Percentiles rank a stretch among this genome's conserved stretches.
These are phyloP conservation scores for Aquilaria malaccensis DNA, from an alignment of 345 rosid species.

Conservation along the genomic window DNA sequence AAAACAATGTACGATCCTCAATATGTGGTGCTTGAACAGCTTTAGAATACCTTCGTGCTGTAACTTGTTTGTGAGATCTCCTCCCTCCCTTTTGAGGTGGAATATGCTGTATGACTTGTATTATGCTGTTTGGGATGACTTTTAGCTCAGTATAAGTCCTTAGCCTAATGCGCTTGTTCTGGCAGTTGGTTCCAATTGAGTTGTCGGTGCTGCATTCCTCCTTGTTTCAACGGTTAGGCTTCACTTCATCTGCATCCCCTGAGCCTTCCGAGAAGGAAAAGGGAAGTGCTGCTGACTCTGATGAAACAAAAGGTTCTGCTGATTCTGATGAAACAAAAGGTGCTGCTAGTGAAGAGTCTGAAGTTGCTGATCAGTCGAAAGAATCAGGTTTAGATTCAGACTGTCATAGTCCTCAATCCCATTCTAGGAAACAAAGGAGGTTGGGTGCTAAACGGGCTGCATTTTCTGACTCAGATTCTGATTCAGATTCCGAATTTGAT, in stretches of 20 bases:
- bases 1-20: too few species aligned
- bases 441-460: constrained; percentile 33
- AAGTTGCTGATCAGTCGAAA: constrained; percentile 22
- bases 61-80: too few species aligned
- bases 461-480: constrained; percentile 62
- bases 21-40: too few species aligned
- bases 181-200: constrained; percentile 39
- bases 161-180: constrained; percentile 2
- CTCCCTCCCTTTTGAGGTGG: too few species aligned
- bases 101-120: too few species aligned
- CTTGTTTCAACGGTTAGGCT: constrained; percentile 40
- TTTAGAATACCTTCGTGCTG: too few species aligned
- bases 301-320: background rate
- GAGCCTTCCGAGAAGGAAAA: constrained; percentile 40
- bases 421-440: constrained; percentile 30
- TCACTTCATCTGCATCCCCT: constrained; percentile 60
- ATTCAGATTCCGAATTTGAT: constrained; percentile 59
- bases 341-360: constrained; percentile 15
- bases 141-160: background rate
- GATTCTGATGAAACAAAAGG: background rate
- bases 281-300: constrained; percentile 14
- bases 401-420: constrained; percentile 18
- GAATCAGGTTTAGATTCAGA: constrained; percentile 36
- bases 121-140: too few species aligned
- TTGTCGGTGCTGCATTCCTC: constrained; percentile 33